Percentiles rank a stretch among this genome's conserved stretches.
Conservation (phyloP, 2,329 filamentous ascomycete genomes). For the Sporothrix protearum region DNA sequence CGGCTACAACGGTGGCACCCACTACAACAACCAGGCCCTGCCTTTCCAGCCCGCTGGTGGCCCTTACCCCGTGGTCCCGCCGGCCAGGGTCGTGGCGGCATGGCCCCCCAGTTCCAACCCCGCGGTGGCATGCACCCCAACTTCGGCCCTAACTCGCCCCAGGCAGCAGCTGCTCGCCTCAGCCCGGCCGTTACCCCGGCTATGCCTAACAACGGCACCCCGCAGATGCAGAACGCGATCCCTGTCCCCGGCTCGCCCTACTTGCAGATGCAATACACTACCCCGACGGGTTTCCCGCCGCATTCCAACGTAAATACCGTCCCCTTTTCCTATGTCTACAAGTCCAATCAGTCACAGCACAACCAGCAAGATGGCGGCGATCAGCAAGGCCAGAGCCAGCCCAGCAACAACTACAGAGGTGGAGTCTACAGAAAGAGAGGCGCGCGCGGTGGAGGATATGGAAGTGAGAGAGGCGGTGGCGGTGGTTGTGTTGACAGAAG, state of each 20-base stretch:
- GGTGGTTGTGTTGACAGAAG: constrained; percentile 6
- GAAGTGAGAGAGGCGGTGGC: constrained; percentile 4
- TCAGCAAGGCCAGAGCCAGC: constrained; percentile 29
- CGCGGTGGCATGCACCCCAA: constrained; percentile 42
- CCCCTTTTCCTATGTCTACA: constrained; percentile 15
- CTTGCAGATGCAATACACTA: constrained; percentile 19
- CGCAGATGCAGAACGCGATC: constrained; percentile 64
- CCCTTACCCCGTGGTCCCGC: constrained; percentile 40
- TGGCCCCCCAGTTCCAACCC: constrained; percentile 45
- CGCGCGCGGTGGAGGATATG: constrained; percentile 42
- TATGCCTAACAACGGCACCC: constrained; percentile 58
- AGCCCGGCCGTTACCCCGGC: constrained; percentile 65
- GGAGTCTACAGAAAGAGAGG: constrained; percentile 43
- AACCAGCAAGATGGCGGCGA: constrained; percentile 25
- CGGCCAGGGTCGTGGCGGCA: constrained; percentile 50
- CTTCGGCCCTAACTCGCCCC: constrained; percentile 58
- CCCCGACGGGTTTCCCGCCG: constrained; percentile 25
- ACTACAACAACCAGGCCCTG: constrained; percentile 46
- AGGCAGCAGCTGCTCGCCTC: constrained; percentile 50
- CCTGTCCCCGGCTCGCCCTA: constrained; percentile 47
- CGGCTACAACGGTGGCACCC: constrained; percentile 43
- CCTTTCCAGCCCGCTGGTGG: constrained; percentile 42
- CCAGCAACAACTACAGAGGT: constrained; percentile 39
- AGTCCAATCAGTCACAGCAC: not conserved
- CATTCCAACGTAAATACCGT: constrained; percentile 28